Conservation (phyloP, 768 basidiomycete genomes). For the Pisolithus tinctorius region DNA sequence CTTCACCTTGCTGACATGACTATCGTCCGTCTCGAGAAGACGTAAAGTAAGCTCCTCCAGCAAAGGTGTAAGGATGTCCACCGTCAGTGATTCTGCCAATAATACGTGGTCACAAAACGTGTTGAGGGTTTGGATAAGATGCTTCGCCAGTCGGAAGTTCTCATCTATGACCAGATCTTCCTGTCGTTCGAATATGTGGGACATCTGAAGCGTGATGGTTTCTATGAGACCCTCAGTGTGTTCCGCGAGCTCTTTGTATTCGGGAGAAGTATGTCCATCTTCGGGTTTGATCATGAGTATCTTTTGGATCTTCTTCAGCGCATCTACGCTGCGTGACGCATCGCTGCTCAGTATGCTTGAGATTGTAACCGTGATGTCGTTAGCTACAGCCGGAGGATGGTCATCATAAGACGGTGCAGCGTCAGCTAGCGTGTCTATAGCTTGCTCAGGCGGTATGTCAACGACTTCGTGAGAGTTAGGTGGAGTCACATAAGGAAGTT, state of each 20-base stretch:
- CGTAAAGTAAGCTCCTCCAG: slow-evolving; percentile 88
- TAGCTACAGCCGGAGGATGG: slow-evolving; percentile 19
- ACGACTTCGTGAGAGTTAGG: slow-evolving; percentile 11
- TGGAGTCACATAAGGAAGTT: slow-evolving; percentile 21
- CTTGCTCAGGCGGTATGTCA: slow-evolving; percentile 14
- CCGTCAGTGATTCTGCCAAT: slow-evolving; percentile 81
- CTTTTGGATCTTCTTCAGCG: slow-evolving; percentile 88
- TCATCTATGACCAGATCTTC: slow-evolving; percentile 67
- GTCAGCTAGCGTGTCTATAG: slow-evolving; percentile 30
- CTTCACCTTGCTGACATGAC: slow-evolving; percentile 73
- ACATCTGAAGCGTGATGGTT: slow-evolving; percentile 87
- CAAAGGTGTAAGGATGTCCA: slow-evolving; percentile 79
- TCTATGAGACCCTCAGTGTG: slow-evolving; percentile 82
- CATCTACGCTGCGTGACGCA: slow-evolving; percentile 80
- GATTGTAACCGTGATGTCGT: slow-evolving; percentile 74
- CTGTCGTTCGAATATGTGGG: slow-evolving; percentile 81
- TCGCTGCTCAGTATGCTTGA: slow-evolving; percentile 88
- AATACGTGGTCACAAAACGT: slow-evolving; percentile 89
- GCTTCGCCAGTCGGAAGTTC: slow-evolving; percentile 92
- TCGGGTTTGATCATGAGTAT: slow-evolving; percentile 75
- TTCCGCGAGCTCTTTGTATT: slow-evolving; percentile 73
- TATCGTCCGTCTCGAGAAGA: slow-evolving; percentile 91
- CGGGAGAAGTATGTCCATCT: slow-evolving; percentile 56
- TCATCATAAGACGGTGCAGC: slow-evolving; percentile 22
- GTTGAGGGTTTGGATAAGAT: slow-evolving; percentile 93